Base-by-base conservation (phyloP, 2,329 filamentous ascomycete species). In the Dactylellina drechsleri region DNA sequence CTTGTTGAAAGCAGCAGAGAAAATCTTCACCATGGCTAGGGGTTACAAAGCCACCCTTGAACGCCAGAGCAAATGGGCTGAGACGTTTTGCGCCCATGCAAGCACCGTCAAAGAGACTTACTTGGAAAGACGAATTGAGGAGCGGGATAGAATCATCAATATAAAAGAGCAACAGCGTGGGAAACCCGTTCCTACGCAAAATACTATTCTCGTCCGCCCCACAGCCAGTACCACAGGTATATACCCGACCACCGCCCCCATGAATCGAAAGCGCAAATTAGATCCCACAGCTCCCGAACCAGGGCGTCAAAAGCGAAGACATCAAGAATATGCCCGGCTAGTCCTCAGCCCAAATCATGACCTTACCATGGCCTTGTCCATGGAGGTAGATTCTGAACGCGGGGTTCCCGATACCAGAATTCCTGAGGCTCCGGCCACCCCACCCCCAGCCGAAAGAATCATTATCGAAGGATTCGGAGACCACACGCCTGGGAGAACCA, bases 401-500 rank as follows among this genome's bases (percentile, higher is more conserved):
- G 7, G 3, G 12, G 18, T 54, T 1, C 65, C 54, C 4, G 65
- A 60, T 47, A 28, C 16, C 8, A 20, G 12, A 16, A n/a, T 45
- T 0, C 41, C 8, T 13, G 40, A 47, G n/a, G 10, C 45, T 1
- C 52, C 26, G 18, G 16, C 15, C 1, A 58, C 71, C 6, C 58
- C 71, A 4, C 64, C 56, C 1, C 36, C 61, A 2, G 15, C 36
- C 8, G 61, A 75, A 20, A 36, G 71, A 45, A 45, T 75, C 3
- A 20, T 64, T 7, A 18, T 75, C 1, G 57, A 62, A 15, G n/a
- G 36, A 15, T 75, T 75, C 28, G 71, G 71, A 10, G 41, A 75
- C 31, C 71, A 75, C 28, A 75, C 71, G 10, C 64, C 71, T 31
- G 64, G 64, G 41, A 58, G 64, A 47, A 43, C 45, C 10, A 31